Conservation (phyloP, 495 filamentous ascomycete genomes). For the Daldinia bambusicola region DNA sequence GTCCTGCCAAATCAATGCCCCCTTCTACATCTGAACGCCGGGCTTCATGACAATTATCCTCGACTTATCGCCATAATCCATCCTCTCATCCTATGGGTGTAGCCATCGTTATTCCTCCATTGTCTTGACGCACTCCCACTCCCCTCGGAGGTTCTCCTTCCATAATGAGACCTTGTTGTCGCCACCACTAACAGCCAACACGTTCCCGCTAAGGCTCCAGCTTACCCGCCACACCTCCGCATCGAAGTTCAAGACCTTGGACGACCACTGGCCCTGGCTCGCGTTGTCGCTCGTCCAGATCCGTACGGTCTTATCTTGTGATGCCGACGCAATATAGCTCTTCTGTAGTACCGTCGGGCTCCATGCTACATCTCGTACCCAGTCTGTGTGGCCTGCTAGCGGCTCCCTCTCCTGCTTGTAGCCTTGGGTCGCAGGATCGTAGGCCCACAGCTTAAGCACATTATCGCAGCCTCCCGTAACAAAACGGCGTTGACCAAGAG, state of each 20-base stretch:
- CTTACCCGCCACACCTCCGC: conserved; percentile 93
- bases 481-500: conserved; percentile 74
- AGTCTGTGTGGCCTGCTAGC: conserved; percentile 86
- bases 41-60: conserved; percentile 33
- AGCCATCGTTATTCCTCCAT: conserved; percentile 79
- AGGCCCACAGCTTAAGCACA: conserved; percentile 86
- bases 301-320: conserved; percentile 95
- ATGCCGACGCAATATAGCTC: conserved; percentile 92
- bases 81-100: background rate
- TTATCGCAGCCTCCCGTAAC: conserved; percentile 96
- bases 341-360: conserved; percentile 91
- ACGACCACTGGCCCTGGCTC: conserved; percentile 74
- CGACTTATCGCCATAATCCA: conserved; percentile 13
- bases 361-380: conserved; percentile 99
- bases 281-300: conserved; percentile 89
- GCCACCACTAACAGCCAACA: conserved; percentile 89
- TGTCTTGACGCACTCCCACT: conserved; percentile 95
- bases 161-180: conserved; percentile 96
- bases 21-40: conserved; percentile 42
- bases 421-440: conserved; percentile 58
- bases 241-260: conserved; percentile 86
- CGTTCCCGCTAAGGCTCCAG: conserved; percentile 98
- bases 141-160: conserved; percentile 82
- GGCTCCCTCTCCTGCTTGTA: conserved; percentile 66
- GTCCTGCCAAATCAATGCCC: conserved; percentile 30